phyloP scores from a whole-genome alignment of 495 filamentous ascomycete species.

The Penicillium antarcticum region DNA sequence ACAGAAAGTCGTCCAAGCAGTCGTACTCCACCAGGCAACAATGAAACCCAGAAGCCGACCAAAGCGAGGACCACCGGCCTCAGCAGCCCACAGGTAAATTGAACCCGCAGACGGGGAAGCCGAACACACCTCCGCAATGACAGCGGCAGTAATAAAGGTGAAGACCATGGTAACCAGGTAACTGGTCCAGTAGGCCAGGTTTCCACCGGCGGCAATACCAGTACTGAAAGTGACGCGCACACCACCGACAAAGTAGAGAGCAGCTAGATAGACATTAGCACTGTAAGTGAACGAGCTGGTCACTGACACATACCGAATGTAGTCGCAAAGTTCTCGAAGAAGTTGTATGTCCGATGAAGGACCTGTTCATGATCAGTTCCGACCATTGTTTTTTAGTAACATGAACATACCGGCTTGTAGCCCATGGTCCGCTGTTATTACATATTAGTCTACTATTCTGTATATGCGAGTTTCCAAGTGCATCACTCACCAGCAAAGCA shows the following conservation, averaged over 20 bases:
- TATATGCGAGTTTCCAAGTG: not conserved
- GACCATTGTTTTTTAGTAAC: not conserved
- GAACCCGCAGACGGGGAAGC: constrained; percentile 54
- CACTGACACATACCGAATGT: constrained; percentile 45
- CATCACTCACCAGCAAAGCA: constrained; percentile 36
- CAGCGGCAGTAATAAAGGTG: constrained; percentile 55
- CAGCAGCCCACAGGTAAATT: constrained; percentile 57
- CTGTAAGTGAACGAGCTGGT: not conserved
- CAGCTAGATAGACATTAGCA: constrained; percentile 30
- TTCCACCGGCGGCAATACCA: constrained; percentile 54
- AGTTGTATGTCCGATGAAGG: constrained; percentile 43
- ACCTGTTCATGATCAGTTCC: constrained; percentile 27
- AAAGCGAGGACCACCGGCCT: constrained; percentile 50
- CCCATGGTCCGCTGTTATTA: constrained; percentile 40
- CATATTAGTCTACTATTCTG: not conserved
- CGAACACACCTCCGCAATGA: constrained; percentile 55
- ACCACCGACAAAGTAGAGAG: constrained; percentile 55
- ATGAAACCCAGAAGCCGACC: constrained; percentile 52
- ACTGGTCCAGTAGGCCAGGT: constrained; percentile 57
- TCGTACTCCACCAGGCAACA: constrained; percentile 59
- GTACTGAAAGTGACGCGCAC: constrained; percentile 55
- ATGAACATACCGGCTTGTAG: constrained; percentile 44
- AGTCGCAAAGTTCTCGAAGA: constrained; percentile 54
- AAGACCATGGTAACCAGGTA: constrained; percentile 55
- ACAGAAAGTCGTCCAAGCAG: constrained; percentile 57